A percentile compares a stretch with the other conserved stretches of the same genome.
Evolutionary conservation across 1,284 basidiomycete genomes (phyloP).

Genomic region (Athelia sp.): DNA sequence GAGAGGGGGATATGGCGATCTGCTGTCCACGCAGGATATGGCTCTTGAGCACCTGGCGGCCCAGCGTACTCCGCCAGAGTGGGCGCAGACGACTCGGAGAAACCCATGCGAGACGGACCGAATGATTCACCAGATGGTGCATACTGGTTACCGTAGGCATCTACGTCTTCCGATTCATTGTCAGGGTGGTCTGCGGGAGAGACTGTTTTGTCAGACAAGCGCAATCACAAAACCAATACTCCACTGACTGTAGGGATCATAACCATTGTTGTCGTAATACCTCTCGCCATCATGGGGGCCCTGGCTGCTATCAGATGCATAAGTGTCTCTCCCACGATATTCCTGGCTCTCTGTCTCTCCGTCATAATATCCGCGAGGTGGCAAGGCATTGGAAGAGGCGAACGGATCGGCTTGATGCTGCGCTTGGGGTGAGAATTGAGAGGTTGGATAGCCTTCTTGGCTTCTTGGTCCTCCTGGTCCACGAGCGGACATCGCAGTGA

Average conservation of each 20-base stretch:
- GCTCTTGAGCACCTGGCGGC: conserved; percentile 55
- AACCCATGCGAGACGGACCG: conserved; percentile 44
- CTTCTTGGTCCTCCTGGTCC: neutral
- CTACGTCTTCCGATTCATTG: conserved; percentile 71
- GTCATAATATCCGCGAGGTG: conserved; percentile 56
- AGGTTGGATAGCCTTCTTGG: neutral
- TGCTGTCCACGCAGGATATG: conserved; percentile 90
- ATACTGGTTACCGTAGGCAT: conserved; percentile 53
- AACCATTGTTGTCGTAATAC: conserved; percentile 62
- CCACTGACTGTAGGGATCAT: conserved; percentile 56
- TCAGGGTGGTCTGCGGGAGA: conserved; percentile 16
- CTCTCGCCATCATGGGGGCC: conserved; percentile 39
- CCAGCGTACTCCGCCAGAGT: conserved; percentile 53
- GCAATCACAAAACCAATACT: conserved; percentile 15
- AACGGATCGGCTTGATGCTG: conserved; percentile 44
- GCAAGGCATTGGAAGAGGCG: conserved; percentile 31
- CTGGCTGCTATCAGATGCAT: conserved; percentile 66
- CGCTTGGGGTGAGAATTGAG: neutral
- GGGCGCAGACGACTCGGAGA: conserved; percentile 59
- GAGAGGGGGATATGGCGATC: conserved; percentile 93
- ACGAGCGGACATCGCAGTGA: neutral
- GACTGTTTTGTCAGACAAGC: conserved; percentile 8
- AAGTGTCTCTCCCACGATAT: conserved; percentile 55
- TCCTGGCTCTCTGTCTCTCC: conserved; percentile 71
- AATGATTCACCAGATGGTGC: conserved; percentile 70